These are phyloP conservation scores for Exserohilum turcica DNA, from an alignment of 2,329 filamentous ascomycete species.

Conservation along the genomic window DNA sequence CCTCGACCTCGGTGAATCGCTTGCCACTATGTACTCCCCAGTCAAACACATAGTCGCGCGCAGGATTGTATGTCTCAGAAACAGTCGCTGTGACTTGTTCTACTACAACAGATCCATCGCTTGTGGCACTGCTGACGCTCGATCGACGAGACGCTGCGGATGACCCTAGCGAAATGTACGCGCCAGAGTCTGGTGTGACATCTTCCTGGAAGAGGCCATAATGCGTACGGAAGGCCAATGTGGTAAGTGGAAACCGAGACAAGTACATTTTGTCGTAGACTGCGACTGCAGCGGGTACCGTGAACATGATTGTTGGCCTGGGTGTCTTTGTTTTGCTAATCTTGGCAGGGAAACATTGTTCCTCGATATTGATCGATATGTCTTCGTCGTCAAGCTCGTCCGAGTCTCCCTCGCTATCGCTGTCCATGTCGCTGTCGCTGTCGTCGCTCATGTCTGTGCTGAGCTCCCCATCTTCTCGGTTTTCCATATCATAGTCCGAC, in stretches of 20 bases:
- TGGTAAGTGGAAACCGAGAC: constrained; percentile 23
- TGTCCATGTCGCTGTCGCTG: constrained; percentile 3
- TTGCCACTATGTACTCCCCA: constrained; percentile 24
- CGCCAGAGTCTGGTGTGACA: constrained; percentile 7
- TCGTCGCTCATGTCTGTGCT: constrained; percentile 4
- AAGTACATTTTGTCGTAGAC: constrained; percentile 22
- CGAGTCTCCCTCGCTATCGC: constrained; percentile 1
- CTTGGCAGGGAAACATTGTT: constrained; percentile 12
- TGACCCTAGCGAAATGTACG: constrained; percentile 10
- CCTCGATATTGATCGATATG: constrained; percentile 32
- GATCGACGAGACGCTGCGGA: constrained; percentile 18
- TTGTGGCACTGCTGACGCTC: constrained; percentile 17
- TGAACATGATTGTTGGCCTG: constrained; percentile 28
- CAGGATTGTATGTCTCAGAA: constrained; percentile 3
- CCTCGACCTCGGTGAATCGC: constrained; percentile 25
- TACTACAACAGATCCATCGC: neutral
- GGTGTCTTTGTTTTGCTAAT: neutral
- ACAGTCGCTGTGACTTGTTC: constrained; percentile 4
- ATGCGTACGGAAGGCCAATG: constrained; percentile 11
- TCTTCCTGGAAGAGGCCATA: constrained; percentile 20
- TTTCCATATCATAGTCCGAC: constrained; percentile 16
- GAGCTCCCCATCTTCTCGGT: constrained; percentile 22
- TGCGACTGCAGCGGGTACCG: constrained; percentile 19
- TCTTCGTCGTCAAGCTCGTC: constrained; percentile 14
- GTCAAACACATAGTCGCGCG: constrained; percentile 29